phyloP scores from a whole-genome alignment of 495 filamentous ascomycete genomes.

The Extremus antarcticus region DNA sequence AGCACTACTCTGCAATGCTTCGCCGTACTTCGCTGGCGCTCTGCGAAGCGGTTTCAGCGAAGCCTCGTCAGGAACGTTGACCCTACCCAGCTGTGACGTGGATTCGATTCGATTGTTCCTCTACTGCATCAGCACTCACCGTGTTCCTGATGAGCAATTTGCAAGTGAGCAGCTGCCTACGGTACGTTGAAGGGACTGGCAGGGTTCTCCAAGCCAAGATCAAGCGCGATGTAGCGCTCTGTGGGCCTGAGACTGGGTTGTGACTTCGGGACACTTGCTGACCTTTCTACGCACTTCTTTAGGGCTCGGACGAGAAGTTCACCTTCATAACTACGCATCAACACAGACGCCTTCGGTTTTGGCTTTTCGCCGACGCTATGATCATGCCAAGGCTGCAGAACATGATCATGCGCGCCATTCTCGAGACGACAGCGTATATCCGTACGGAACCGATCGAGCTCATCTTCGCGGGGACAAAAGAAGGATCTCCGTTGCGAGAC shows the following conservation, averaged over 20 bases:
- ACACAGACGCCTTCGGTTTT: background rate
- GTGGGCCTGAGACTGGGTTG: too few relatives aligned
- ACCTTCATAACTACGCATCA: background rate
- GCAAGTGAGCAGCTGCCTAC: too few relatives aligned
- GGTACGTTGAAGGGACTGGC: too few relatives aligned
- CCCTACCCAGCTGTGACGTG: background rate
- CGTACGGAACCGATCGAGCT: background rate
- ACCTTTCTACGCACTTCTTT: too few relatives aligned
- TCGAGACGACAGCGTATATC: background rate
- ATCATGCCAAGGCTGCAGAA: background rate
- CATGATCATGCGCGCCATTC: background rate
- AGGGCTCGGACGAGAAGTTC: background rate
- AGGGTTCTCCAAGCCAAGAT: too few relatives aligned
- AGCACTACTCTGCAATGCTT: background rate
- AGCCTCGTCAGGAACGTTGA: background rate
- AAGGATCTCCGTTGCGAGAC: background rate
- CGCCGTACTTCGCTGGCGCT: background rate
- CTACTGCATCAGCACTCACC: background rate
- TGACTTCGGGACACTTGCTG: too few relatives aligned
- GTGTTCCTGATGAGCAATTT: background rate
- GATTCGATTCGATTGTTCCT: background rate
- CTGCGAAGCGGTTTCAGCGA: background rate
- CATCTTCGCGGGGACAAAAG: background rate
- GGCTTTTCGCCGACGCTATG: background rate
- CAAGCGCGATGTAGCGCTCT: too few relatives aligned